These are phyloP conservation scores for Lipomyces orientalis DNA, from an alignment of 805 yeast genomes.

Conservation along the genomic window DNA sequence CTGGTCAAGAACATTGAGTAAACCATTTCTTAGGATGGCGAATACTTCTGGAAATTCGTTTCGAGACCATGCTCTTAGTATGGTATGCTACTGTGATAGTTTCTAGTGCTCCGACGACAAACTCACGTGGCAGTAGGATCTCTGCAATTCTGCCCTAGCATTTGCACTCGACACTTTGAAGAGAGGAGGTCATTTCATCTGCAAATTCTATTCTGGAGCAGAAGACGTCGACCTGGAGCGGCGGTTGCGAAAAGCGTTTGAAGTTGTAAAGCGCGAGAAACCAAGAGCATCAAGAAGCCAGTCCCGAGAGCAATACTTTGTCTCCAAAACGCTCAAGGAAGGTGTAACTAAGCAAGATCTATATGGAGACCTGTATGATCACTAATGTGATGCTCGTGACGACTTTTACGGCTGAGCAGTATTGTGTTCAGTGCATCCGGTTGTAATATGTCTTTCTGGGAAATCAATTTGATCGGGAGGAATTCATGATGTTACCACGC, in stretches of 20 bases:
- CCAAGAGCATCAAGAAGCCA: conserved; percentile 82
- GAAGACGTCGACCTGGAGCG: conserved; percentile 72
- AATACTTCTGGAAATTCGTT: conserved; percentile 84
- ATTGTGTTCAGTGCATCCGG: background rate
- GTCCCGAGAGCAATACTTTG: conserved; percentile 82
- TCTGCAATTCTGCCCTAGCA: conserved; percentile 88
- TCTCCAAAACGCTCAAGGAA: conserved; percentile 60
- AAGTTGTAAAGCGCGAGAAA: conserved; percentile 68
- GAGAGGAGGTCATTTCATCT: conserved; percentile 73
- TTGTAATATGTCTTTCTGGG: background rate
- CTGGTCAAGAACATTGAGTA: conserved; percentile 72
- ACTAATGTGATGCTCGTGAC: background rate
- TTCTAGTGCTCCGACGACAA: background rate
- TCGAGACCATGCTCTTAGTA: conserved; percentile 81
- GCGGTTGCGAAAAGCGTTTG: conserved; percentile 64
- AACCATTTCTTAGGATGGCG: conserved; percentile 86
- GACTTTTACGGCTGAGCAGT: background rate
- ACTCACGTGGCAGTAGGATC: conserved; percentile 54
- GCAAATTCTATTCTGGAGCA: conserved; percentile 84
- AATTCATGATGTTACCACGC: background rate
- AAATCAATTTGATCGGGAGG: background rate
- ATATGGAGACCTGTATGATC: conserved; percentile 19
- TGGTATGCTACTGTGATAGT: conserved; percentile 52
- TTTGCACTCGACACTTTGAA: conserved; percentile 73
- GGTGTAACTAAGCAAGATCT: conserved; percentile 16